Evolutionary conservation across 2,329 filamentous ascomycete genomes (phyloP).

Genomic region (Rhynchosporium secalis): DNA sequence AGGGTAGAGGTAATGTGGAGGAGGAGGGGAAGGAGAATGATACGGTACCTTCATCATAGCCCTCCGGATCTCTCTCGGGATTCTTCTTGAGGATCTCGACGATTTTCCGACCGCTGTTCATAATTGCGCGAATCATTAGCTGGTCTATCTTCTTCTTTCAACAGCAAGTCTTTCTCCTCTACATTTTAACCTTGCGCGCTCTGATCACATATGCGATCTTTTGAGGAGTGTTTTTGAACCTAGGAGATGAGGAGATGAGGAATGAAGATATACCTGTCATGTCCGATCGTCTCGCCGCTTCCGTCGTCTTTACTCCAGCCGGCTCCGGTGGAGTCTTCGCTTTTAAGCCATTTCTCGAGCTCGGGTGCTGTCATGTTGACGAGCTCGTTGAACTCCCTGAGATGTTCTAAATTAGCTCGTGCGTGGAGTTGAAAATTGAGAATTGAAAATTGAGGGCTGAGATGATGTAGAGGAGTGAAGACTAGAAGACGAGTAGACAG

Average conservation of each 20-base stretch:
- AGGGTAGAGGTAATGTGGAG: no score
- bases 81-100: constrained; percentile 63
- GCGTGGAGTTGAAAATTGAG: neutral
- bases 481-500: neutral
- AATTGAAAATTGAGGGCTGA: neutral
- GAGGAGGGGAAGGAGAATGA: constrained; percentile 23
- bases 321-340: constrained; percentile 56
- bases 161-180: neutral
- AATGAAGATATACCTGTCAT: constrained; percentile 49
- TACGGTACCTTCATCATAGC: constrained; percentile 54
- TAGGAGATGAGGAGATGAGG: no score
- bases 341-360: constrained; percentile 61
- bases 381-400: constrained; percentile 63
- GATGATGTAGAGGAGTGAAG: no score
- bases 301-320: constrained; percentile 61
- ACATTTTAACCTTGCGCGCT: no score
- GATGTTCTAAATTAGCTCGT: constrained; percentile 10
- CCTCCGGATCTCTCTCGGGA: constrained; percentile 54
- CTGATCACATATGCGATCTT: no score
- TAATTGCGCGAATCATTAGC: no score
- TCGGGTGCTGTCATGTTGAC: constrained; percentile 66
- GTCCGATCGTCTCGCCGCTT: constrained; percentile 62
- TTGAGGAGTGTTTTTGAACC: no score
- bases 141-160: no score
- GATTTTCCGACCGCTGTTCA: constrained; percentile 59